Evolutionary conservation across 2,329 filamentous ascomycete genomes (phyloP).

Genomic region (Stagonosporopsis chrysanthemi): DNA sequence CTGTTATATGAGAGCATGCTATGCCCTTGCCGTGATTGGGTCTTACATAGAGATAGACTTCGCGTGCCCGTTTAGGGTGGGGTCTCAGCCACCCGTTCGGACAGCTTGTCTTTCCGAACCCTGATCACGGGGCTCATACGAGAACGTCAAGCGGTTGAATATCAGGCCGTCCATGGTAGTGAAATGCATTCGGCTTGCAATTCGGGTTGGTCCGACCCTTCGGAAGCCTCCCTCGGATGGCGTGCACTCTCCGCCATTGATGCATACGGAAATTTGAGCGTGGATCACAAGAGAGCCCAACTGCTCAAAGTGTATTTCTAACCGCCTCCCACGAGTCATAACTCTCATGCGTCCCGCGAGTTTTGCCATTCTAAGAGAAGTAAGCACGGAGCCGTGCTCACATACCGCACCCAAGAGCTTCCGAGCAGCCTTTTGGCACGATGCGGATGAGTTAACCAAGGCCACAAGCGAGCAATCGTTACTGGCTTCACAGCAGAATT

Average conservation of each 20-base stretch:
- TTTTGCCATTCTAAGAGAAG: too few relatives aligned
- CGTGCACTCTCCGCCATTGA: background rate
- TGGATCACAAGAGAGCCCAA: conserved; percentile 3
- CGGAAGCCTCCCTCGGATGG: background rate
- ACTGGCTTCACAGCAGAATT: too few relatives aligned
- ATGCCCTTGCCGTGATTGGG: background rate
- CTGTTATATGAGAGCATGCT: background rate
- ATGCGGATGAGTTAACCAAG: too few relatives aligned
- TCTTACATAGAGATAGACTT: background rate
- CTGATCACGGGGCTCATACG: background rate
- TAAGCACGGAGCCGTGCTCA: too few relatives aligned
- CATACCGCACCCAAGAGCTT: too few relatives aligned
- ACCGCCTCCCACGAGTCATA: too few relatives aligned
- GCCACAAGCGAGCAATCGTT: too few relatives aligned
- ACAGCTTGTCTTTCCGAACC: background rate
- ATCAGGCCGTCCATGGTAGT: background rate
- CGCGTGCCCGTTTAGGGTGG: background rate
- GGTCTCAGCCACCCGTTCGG: background rate
- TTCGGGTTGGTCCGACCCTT: background rate
- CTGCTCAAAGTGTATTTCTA: background rate
- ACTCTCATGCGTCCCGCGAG: too few relatives aligned
- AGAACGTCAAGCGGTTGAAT: background rate
- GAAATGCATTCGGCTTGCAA: background rate
- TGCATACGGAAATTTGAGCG: conserved; percentile 9
- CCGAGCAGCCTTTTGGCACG: too few relatives aligned